phyloP scores from a whole-genome alignment of 345 rosid species.

The Rhodomyrtus tomentosa region DNA sequence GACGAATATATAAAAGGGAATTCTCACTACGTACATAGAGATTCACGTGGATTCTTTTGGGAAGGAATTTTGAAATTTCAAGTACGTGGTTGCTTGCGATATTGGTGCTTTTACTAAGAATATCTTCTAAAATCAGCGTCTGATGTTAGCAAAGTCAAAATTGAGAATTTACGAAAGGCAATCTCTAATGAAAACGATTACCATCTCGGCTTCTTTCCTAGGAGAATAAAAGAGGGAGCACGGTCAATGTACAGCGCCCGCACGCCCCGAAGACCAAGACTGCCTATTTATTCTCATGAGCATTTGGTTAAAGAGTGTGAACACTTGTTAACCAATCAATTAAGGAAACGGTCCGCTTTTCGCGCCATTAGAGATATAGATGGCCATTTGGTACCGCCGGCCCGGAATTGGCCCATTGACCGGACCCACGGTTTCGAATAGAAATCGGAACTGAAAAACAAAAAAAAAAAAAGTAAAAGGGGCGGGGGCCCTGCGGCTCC shows the following conservation, averaged over 20 bases:
- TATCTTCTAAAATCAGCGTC: not conserved
- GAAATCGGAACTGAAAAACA: too few relatives aligned
- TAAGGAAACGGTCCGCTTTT: not conserved
- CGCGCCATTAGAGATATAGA: too few relatives aligned
- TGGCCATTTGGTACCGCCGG: too few relatives aligned
- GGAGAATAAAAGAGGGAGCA: not conserved
- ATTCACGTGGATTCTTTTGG: not conserved
- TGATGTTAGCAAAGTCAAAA: not conserved
- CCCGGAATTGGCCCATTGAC: too few relatives aligned
- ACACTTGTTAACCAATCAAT: too few relatives aligned
- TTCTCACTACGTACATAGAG: not conserved
- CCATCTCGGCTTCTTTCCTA: not conserved
- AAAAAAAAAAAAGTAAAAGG: too few relatives aligned
- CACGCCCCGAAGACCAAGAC: not conserved
- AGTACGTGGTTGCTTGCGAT: not conserved
- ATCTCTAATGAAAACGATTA: not conserved
- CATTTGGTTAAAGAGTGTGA: not conserved
- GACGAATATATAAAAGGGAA: not conserved
- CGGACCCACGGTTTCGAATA: too few relatives aligned
- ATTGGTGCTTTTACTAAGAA: not conserved
- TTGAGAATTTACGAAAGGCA: not conserved
- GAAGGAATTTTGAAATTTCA: not conserved
- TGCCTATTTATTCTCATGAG: not conserved
- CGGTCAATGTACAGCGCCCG: not conserved
- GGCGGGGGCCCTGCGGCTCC: too few relatives aligned